Evolutionary conservation across 768 basidiomycete genomes (phyloP).

Genomic region (Auricularia sp.): DNA sequence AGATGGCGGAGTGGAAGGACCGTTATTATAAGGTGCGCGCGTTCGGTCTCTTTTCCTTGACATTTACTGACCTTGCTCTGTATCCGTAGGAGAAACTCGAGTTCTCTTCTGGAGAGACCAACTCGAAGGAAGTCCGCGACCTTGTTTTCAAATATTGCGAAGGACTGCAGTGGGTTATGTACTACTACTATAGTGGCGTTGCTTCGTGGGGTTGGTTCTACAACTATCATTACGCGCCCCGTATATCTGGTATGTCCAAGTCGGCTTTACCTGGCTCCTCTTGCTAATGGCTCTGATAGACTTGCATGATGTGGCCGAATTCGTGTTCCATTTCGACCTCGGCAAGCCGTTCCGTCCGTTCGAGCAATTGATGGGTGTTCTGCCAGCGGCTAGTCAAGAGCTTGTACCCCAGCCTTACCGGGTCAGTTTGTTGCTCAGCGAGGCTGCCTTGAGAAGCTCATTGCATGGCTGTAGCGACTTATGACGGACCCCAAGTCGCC

Average conservation of each 20-base stretch:
- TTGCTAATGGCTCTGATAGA: constrained; percentile 27
- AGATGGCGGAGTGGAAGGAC: constrained; percentile 90
- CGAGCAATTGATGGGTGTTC: constrained; percentile 95
- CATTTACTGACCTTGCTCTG: too few species aligned
- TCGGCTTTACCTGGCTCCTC: neutral
- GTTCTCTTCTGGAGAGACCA: constrained; percentile 54
- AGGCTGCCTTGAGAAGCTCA: neutral
- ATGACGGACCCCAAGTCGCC: constrained; percentile 80
- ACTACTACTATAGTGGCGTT: constrained; percentile 96
- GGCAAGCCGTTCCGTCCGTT: constrained; percentile 87
- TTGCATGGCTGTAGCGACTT: constrained; percentile 50
- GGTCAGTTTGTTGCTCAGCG: neutral
- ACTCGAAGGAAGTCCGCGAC: constrained; percentile 50
- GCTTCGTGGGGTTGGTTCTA: constrained; percentile 99
- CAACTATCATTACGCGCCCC: constrained; percentile 93
- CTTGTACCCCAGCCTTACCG: constrained; percentile 48
- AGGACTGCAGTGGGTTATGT: constrained; percentile 98
- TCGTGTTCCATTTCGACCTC: constrained; percentile 78
- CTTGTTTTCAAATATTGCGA: constrained; percentile 79
- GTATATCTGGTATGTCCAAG: constrained; percentile 69
- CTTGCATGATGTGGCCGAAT: constrained; percentile 51
- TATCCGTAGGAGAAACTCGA: constrained; percentile 67
- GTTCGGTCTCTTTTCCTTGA: too few species aligned
- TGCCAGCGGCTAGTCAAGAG: constrained; percentile 83
- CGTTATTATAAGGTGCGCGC: constrained; percentile 70